These are phyloP conservation scores for Acanthamoeba triangularis DNA, from an alignment of 208 protist genomes.

Conservation along the genomic window DNA sequence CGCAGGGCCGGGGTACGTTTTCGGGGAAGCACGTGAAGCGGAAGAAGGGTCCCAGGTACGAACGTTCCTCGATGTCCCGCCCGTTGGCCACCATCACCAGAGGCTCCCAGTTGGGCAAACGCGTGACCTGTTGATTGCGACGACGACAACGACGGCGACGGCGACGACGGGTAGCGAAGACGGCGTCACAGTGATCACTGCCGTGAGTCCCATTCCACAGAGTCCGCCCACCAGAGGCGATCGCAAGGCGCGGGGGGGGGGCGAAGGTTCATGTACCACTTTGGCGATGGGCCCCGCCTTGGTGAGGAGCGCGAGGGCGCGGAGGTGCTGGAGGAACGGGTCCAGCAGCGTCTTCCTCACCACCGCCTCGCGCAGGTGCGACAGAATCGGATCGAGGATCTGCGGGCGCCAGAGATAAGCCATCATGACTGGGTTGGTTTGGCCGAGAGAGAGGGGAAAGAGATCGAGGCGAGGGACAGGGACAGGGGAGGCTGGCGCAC, in stretches of 20 bases:
- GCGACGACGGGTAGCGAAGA: too few species aligned
- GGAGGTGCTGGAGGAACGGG: slow-evolving; percentile 3
- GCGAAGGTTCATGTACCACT: not conserved
- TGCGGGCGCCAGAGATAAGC: not conserved
- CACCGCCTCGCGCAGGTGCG: not conserved
- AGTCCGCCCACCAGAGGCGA: too few species aligned
- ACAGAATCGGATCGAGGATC: slow-evolving; percentile 39
- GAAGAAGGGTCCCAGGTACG: slow-evolving; percentile 72
- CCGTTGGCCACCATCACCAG: not conserved
- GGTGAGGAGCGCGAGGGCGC: slow-evolving; percentile 16
- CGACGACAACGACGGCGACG: too few species aligned
- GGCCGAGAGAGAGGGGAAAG: not conserved
- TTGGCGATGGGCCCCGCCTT: not conserved
- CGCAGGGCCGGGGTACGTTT: not conserved
- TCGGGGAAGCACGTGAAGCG: slow-evolving; percentile 65
- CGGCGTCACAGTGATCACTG: too few species aligned
- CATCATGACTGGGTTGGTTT: not conserved
- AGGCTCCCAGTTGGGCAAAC: slow-evolving; percentile 53
- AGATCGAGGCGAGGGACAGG: not conserved
- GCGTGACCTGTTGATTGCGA: not conserved
- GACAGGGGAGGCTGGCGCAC: not conserved
- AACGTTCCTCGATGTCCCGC: not conserved
- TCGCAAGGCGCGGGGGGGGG: not conserved
- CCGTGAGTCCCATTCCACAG: too few species aligned
- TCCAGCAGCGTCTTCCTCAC: slow-evolving; percentile 33